phyloP scores from a whole-genome alignment of 805 yeast genomes.

The Metschnikowia vanudenii region DNA sequence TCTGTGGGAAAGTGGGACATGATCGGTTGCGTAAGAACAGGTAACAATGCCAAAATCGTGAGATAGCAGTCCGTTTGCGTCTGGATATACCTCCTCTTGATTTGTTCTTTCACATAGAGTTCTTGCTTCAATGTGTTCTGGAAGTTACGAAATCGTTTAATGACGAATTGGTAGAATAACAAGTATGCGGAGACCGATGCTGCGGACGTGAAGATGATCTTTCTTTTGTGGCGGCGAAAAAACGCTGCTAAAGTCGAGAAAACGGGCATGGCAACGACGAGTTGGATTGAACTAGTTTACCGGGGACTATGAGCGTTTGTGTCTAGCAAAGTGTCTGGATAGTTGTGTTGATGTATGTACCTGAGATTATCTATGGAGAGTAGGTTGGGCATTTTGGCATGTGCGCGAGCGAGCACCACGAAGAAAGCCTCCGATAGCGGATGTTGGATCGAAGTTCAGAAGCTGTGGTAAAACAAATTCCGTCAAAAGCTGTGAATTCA shows the following conservation, averaged over 20 bases:
- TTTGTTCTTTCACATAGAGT: slow-evolving; percentile 45
- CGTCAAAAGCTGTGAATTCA: too few relatives aligned
- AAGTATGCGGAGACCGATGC: slow-evolving; percentile 36
- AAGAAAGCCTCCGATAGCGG: not conserved
- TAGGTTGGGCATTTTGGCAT: slow-evolving; percentile 1
- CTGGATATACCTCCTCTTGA: slow-evolving; percentile 81
- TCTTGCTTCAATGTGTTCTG: slow-evolving; percentile 42
- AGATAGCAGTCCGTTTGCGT: slow-evolving; percentile 87
- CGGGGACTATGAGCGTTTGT: not conserved
- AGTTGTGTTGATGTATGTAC: not conserved
- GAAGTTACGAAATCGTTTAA: slow-evolving; percentile 38
- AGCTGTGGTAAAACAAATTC: too few relatives aligned
- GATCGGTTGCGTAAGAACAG: slow-evolving; percentile 68
- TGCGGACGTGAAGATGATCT: slow-evolving; percentile 33
- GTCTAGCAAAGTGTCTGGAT: not conserved
- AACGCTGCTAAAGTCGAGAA: slow-evolving; percentile 41
- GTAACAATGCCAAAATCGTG: slow-evolving; percentile 79
- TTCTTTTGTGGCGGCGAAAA: slow-evolving; percentile 40
- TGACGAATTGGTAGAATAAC: slow-evolving; percentile 38
- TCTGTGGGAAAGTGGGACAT: slow-evolving; percentile 67
- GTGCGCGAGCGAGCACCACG: slow-evolving; percentile 7
- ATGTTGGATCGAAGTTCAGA: not conserved
- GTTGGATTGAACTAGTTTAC: not conserved
- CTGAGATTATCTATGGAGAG: slow-evolving; percentile 3
- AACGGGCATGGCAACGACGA: slow-evolving; percentile 31